These are phyloP conservation scores for Plasmodium berghei DNA, from an alignment of 169 alveolate species.

Conservation along the genomic window DNA sequence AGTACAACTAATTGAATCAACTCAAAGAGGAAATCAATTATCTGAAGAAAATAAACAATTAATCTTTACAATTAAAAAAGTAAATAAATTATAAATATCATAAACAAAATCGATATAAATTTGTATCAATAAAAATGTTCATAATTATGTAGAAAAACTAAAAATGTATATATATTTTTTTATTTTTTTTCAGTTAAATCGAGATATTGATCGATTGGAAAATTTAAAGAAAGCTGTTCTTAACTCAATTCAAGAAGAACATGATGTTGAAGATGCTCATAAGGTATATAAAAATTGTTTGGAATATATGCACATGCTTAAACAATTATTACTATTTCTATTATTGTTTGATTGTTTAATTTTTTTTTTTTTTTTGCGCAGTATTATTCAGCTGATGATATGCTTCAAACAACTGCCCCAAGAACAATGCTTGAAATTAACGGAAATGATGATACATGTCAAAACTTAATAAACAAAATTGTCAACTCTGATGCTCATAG, in stretches of 20 bases:
- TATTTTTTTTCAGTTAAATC: constrained; percentile 79
- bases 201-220: constrained; percentile 88
- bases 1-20: constrained; percentile 87
- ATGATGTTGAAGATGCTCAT: constrained; percentile 73
- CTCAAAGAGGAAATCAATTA: constrained; percentile 89
- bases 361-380: not conserved
- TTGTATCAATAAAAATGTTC: not conserved
- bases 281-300: constrained; percentile 21
- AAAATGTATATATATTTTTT: not conserved
- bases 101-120: not conserved
- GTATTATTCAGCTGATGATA: constrained; percentile 75
- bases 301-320: not conserved
- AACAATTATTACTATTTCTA: not conserved
- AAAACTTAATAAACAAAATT: constrained; percentile 56
- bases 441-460: constrained; percentile 74
- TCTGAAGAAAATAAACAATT: constrained; percentile 89
- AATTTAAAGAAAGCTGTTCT: constrained; percentile 87
- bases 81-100: not conserved
- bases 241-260: constrained; percentile 89
- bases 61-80: constrained; percentile 84
- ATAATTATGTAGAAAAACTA: not conserved
- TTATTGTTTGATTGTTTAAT: not conserved
- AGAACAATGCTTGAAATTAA: constrained; percentile 74
- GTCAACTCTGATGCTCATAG: constrained; percentile 68
- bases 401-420: constrained; percentile 76